Evolutionary conservation across 305 asterid species (phyloP).

Genomic region (Fraxinus platypoda): DNA sequence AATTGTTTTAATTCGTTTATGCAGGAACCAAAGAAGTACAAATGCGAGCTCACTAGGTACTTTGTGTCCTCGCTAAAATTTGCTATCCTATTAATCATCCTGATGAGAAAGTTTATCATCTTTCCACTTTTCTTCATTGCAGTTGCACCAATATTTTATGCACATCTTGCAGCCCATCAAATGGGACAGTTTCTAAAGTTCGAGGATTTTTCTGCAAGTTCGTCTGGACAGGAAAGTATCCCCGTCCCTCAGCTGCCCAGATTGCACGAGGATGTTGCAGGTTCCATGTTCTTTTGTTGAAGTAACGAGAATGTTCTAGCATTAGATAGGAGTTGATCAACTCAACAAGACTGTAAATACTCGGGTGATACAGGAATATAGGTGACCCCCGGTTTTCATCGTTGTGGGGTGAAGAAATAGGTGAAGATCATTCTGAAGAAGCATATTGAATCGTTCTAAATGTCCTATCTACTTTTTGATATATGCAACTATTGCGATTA

Average conservation of each 20-base stretch:
- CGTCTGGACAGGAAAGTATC: constrained; percentile 32
- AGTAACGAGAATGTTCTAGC: neutral
- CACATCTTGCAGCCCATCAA: constrained; percentile 93
- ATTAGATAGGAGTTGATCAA: neutral
- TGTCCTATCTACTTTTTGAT: neutral
- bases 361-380: neutral
- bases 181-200: constrained; percentile 66
- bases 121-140: constrained; percentile 24
- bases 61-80: constrained; percentile 12
- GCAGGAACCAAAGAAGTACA: constrained; percentile 81
- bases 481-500: neutral
- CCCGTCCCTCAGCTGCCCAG: constrained; percentile 63
- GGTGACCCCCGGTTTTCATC: neutral
- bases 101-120: neutral
- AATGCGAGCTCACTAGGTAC: constrained; percentile 71
- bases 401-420: neutral
- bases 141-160: constrained; percentile 86
- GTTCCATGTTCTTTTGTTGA: constrained; percentile 94
- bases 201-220: constrained; percentile 59
- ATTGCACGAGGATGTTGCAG: constrained; percentile 61
- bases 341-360: constrained; percentile 26
- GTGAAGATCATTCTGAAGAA: neutral
- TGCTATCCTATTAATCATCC: neutral
- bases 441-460: neutral
- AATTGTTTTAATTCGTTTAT: constrained; percentile 1